Evolutionary conservation across 2,329 filamentous ascomycete species (phyloP).

Genomic region (Whalleya microplaca): DNA sequence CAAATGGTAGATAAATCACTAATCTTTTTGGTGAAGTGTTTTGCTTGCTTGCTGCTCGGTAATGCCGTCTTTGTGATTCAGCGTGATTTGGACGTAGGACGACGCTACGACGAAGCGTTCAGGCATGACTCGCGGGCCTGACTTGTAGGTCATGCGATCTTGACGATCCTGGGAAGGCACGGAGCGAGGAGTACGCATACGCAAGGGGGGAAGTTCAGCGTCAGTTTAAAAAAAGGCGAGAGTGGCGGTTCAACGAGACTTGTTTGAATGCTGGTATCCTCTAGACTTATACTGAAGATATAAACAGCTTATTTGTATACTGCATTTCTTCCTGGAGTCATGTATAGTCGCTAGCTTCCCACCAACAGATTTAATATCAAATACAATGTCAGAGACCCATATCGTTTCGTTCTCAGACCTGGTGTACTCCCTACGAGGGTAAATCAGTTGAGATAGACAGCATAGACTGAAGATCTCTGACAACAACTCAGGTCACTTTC

Average conservation of each 20-base stretch:
- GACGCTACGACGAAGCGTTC: not conserved
- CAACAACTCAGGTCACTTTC: not conserved
- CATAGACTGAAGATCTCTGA: not conserved
- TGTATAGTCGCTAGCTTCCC: not conserved
- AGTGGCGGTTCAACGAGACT: not conserved
- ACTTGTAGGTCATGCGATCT: not conserved
- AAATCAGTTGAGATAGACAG: not conserved
- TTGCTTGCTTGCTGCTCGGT: too few species aligned
- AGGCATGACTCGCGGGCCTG: not conserved
- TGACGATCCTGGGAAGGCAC: not conserved
- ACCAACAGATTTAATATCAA: not conserved
- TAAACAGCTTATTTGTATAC: not conserved
- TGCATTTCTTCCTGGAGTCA: not conserved
- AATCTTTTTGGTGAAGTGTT: constrained; percentile 1
- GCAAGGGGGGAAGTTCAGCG: too few species aligned
- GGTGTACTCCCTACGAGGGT: not conserved
- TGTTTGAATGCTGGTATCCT: not conserved
- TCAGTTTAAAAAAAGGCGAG: not conserved
- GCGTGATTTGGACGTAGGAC: not conserved
- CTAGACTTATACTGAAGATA: not conserved
- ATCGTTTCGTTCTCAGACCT: not conserved
- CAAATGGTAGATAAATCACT: constrained; percentile 27
- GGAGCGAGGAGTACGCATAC: not conserved
- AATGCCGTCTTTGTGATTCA: not conserved
- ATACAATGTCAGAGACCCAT: not conserved